These are phyloP conservation scores for Mimosa pudica DNA, from an alignment of 306 rosid species.

Conservation along the genomic window DNA sequence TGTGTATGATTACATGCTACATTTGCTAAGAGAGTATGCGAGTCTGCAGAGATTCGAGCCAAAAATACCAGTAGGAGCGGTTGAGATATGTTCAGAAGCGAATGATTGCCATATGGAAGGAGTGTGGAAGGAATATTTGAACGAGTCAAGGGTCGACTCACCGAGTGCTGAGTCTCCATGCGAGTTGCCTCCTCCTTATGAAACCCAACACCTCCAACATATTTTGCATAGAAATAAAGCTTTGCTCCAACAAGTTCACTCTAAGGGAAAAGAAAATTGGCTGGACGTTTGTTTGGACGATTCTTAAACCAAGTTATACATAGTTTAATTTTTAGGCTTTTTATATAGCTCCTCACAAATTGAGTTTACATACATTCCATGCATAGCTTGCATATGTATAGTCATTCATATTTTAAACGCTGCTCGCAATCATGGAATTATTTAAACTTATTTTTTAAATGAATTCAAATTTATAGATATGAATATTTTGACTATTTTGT, in stretches of 20 bases:
- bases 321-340: background rate
- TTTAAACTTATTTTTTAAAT: background rate
- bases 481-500: too few species aligned
- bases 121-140: slow-evolving; percentile 21
- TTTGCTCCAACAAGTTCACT: slow-evolving; percentile 24
- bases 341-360: background rate
- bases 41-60: slow-evolving; percentile 50
- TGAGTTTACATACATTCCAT: background rate
- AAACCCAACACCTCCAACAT: background rate
- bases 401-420: background rate
- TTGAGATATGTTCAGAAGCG: slow-evolving; percentile 46
- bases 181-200: slow-evolving; percentile 44
- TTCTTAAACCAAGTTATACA: background rate
- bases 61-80: slow-evolving; percentile 38
- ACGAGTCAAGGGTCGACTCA: slow-evolving; percentile 40
- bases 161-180: slow-evolving; percentile 51
- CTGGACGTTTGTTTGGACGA: background rate
- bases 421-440: background rate
- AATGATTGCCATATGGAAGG: slow-evolving; percentile 30
- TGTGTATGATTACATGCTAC: slow-evolving; percentile 60
- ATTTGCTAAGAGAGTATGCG: slow-evolving; percentile 42
- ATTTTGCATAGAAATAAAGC: background rate
- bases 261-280: background rate
- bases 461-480: background rate
- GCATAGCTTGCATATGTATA: background rate